phyloP scores from a whole-genome alignment of 1,139 yeast genomes.

The Geotrichum bryndzae region DNA sequence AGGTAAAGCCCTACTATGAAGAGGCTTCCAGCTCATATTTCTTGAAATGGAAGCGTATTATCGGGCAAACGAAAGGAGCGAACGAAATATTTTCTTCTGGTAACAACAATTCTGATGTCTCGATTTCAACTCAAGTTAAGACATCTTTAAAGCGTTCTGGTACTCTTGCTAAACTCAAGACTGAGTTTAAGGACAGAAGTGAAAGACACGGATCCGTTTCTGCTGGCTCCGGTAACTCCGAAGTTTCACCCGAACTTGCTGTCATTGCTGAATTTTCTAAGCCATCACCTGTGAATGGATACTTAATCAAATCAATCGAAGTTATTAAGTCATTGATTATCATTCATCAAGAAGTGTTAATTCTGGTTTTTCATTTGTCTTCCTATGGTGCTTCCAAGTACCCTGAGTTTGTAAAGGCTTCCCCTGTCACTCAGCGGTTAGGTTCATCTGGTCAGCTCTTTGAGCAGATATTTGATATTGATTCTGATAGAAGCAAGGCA shows the following conservation, averaged over 20 bases:
- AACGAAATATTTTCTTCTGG: slow-evolving; percentile 3
- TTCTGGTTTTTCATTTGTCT: slow-evolving; percentile 60
- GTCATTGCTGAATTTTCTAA: slow-evolving; percentile 12
- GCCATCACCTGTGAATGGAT: slow-evolving; percentile 12
- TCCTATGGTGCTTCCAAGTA: slow-evolving; percentile 45
- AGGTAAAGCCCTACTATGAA: slow-evolving; percentile 27
- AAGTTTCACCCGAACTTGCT: slow-evolving; percentile 1
- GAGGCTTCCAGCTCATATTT: slow-evolving; percentile 30
- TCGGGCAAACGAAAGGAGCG: slow-evolving; percentile 5
- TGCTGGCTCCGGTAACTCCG: neutral
- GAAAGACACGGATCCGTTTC: slow-evolving; percentile 7
- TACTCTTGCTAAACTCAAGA: slow-evolving; percentile 29
- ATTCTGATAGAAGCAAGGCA: slow-evolving; percentile 50
- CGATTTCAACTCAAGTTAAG: slow-evolving; percentile 17
- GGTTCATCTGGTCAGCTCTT: slow-evolving; percentile 31
- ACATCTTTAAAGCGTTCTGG: slow-evolving; percentile 31
- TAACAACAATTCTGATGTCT: slow-evolving; percentile 3
- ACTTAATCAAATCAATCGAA: slow-evolving; percentile 29
- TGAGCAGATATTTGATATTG: slow-evolving; percentile 37
- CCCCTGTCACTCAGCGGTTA: slow-evolving; percentile 35
- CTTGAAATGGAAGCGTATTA: slow-evolving; percentile 29
- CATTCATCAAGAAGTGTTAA: slow-evolving; percentile 60
- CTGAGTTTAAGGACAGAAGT: slow-evolving; percentile 12
- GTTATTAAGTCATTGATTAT: slow-evolving; percentile 41
- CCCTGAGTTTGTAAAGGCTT: slow-evolving; percentile 42